Conservation (phyloP, 2,329 filamentous ascomycete species). For the Trichoderma lentiforme region DNA sequence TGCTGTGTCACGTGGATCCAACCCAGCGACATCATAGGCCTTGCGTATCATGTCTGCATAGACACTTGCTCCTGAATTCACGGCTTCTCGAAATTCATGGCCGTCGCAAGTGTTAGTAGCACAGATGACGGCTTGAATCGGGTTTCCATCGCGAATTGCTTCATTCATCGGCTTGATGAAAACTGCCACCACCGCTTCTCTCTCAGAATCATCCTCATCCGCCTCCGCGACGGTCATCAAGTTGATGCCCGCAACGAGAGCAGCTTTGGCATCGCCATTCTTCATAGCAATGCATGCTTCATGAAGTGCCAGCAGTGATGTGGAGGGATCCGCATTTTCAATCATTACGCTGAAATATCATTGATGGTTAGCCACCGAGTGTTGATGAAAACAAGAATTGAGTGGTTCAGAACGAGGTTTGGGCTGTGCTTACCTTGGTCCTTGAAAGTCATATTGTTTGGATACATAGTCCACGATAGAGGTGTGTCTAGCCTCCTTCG, state of each 20-base stretch:
- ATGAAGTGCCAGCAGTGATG: slow-evolving; percentile 4
- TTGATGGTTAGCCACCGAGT: background rate
- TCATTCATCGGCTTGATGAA: slow-evolving; percentile 42
- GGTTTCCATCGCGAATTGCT: slow-evolving; percentile 44
- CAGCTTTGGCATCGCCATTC: slow-evolving; percentile 18
- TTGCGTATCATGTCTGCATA: background rate
- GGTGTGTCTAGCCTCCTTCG: background rate
- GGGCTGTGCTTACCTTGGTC: slow-evolving; percentile 8
- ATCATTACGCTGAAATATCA: background rate
- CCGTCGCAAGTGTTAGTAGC: slow-evolving; percentile 35
- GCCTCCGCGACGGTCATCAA: slow-evolving; percentile 28
- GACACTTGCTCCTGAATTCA: background rate
- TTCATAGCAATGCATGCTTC: background rate
- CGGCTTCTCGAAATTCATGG: slow-evolving; percentile 29
- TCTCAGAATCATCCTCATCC: slow-evolving; percentile 20
- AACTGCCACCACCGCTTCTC: slow-evolving; percentile 42
- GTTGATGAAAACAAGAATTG: background rate
- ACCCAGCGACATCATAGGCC: background rate
- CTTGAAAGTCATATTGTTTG: slow-evolving; percentile 6
- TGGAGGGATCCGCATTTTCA: slow-evolving; percentile 1
- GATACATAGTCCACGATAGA: slow-evolving; percentile 19
- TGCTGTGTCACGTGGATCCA: background rate
- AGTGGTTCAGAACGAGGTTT: background rate
- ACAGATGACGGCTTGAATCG: slow-evolving; percentile 36
- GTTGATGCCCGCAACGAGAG: slow-evolving; percentile 34